These are phyloP conservation scores for Candida ponderosae DNA, from an alignment of 805 yeast genomes.

Conservation along the genomic window DNA sequence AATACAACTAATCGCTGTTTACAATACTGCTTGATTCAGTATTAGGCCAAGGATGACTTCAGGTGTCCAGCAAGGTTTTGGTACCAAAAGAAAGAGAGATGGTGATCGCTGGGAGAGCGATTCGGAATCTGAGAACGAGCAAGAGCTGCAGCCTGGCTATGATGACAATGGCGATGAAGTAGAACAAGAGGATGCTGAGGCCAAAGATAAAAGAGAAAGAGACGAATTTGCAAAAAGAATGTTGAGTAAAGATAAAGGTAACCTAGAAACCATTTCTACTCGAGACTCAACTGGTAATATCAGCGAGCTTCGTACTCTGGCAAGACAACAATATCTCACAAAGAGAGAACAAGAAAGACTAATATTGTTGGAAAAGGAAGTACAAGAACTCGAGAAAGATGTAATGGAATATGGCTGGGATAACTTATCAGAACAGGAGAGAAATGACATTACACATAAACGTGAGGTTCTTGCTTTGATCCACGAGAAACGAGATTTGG, in stretches of 20 bases:
- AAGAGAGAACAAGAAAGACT: conserved; percentile 41
- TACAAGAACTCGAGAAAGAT: conserved; percentile 41
- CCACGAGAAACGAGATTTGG: conserved; percentile 26
- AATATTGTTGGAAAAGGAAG: conserved; percentile 35
- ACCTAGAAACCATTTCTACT: conserved; percentile 4
- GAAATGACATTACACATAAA: conserved; percentile 42
- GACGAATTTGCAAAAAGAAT: conserved; percentile 23
- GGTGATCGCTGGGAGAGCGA: conserved; percentile 16
- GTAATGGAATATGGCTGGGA: conserved; percentile 47
- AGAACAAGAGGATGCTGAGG: conserved; percentile 32
- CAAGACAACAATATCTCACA: conserved; percentile 40
- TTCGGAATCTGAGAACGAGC: conserved; percentile 7
- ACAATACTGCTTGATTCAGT: no score
- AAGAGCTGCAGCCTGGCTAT: background rate
- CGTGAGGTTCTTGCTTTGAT: conserved; percentile 39
- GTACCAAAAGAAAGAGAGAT: conserved; percentile 6
- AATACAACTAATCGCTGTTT: no score
- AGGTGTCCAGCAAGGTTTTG: background rate
- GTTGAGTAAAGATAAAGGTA: conserved; percentile 8
- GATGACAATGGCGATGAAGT: conserved; percentile 29
- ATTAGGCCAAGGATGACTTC: no score
- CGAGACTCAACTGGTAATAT: conserved; percentile 13
- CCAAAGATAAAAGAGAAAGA: conserved; percentile 21
- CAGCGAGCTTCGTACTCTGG: conserved; percentile 33
- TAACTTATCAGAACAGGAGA: conserved; percentile 38